phyloP scores from a whole-genome alignment of 2,329 filamentous ascomycete genomes.

The Colletotrichum costaricense region DNA sequence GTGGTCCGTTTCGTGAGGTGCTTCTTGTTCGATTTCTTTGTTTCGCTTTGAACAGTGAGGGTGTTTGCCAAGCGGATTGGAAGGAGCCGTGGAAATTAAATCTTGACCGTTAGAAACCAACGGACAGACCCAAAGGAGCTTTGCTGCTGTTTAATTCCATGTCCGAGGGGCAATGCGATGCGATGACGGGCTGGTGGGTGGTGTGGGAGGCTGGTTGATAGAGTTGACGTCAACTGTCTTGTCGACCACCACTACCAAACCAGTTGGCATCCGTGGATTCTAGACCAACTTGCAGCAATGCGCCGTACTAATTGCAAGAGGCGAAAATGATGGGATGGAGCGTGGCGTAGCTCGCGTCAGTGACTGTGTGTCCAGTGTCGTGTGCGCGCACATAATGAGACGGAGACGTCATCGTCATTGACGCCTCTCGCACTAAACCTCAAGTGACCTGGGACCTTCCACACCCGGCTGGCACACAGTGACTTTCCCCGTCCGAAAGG shows the following conservation, averaged over 20 bases:
- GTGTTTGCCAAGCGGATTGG: not conserved
- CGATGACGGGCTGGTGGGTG: not conserved
- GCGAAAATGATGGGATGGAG: not conserved
- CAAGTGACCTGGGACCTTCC: not conserved
- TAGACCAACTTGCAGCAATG: not conserved
- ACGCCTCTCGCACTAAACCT: constrained; percentile 10
- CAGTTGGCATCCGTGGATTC: not conserved
- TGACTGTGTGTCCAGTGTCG: not conserved
- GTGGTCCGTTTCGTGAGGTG: constrained; percentile 6
- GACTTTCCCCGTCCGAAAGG: not conserved
- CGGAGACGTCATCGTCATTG: constrained; percentile 26
- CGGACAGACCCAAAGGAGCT: not conserved
- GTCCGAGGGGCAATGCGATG: not conserved
- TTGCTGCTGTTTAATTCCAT: not conserved
- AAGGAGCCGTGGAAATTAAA: not conserved
- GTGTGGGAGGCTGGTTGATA: not conserved
- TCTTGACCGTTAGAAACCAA: not conserved
- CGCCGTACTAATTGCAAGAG: not conserved
- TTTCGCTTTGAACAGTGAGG: not conserved
- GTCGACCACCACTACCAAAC: not conserved
- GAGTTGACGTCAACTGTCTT: constrained; percentile 2
- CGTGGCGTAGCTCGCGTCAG: constrained; percentile 13
- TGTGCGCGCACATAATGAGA: not conserved
- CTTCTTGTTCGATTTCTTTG: not conserved
- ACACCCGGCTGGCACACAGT: not conserved